Evolutionary conservation across 306 rosid species (phyloP).

Genomic region (Cucurbita moschata): DNA sequence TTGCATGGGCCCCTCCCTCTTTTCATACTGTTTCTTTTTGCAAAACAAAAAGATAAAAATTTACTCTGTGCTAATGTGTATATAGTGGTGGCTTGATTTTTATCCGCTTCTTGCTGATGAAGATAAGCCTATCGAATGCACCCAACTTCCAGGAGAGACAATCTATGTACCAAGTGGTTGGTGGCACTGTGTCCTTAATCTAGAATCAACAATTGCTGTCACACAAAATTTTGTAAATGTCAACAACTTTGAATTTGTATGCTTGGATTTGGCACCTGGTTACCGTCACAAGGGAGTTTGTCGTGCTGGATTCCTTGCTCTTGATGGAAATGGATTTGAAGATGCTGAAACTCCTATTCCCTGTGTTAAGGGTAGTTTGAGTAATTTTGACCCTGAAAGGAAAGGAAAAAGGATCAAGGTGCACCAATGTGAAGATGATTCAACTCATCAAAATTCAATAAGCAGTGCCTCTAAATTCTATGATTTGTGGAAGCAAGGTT

Average conservation of each 20-base stretch:
- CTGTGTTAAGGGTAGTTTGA: conserved; percentile 14
- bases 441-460: conserved; percentile 13
- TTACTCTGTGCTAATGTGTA: conserved; percentile 11
- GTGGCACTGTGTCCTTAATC: conserved; percentile 97
- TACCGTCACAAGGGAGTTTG: conserved; percentile 93
- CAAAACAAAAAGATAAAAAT: not conserved
- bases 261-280: conserved; percentile 99
- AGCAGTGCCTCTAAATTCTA: conserved; percentile 31
- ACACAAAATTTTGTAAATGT: conserved; percentile 87
- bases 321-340: conserved; percentile 45
- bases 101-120: conserved; percentile 98
- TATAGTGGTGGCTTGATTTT: conserved; percentile 96
- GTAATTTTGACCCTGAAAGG: conserved; percentile 36
- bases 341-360: conserved; percentile 22
- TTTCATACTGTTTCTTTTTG: not conserved
- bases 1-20: not conserved
- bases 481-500: conserved; percentile 51
- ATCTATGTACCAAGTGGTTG: conserved; percentile 97
- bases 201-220: conserved; percentile 86
- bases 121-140: conserved; percentile 94
- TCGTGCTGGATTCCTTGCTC: conserved; percentile 88
- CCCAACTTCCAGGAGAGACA: conserved; percentile 95
- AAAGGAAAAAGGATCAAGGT: conserved; percentile 57
- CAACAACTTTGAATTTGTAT: conserved; percentile 78
- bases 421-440: conserved; percentile 34